These are phyloP conservation scores for Gossypium rotundifolium DNA, from an alignment of 345 rosid genomes.

Conservation along the genomic window DNA sequence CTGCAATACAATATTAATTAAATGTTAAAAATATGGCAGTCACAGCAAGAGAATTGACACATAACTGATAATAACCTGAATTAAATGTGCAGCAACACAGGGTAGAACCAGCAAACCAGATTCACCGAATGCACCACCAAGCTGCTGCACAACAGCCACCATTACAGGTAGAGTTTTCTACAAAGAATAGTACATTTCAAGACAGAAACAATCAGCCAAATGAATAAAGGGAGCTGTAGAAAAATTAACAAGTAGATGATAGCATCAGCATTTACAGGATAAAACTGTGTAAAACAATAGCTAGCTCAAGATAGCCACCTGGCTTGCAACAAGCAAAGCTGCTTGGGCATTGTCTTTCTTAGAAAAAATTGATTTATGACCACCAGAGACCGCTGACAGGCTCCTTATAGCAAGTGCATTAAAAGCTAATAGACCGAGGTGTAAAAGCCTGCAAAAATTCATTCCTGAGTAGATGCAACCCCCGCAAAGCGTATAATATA, in stretches of 20 bases:
- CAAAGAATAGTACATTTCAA: background rate
- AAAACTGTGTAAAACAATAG: background rate
- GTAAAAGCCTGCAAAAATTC: slow-evolving; percentile 48
- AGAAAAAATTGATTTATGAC: slow-evolving; percentile 38
- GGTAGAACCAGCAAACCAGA: slow-evolving; percentile 86
- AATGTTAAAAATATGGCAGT: slow-evolving; percentile 4
- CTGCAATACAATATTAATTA: slow-evolving; percentile 19
- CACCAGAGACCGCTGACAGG: slow-evolving; percentile 49
- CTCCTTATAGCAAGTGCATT: slow-evolving; percentile 48
- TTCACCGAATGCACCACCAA: slow-evolving; percentile 82
- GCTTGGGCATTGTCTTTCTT: slow-evolving; percentile 63
- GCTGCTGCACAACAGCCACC: slow-evolving; percentile 84
- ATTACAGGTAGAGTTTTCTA: slow-evolving; percentile 87
- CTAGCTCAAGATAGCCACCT: slow-evolving; percentile 26
- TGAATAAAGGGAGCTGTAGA: background rate
- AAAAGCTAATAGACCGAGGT: slow-evolving; percentile 56
- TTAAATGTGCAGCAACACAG: slow-evolving; percentile 82
- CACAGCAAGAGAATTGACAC: background rate
- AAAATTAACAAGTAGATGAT: background rate
- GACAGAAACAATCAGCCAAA: background rate
- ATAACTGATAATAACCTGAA: slow-evolving; percentile 45
- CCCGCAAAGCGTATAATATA: background rate
- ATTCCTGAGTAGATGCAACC: slow-evolving; percentile 12
- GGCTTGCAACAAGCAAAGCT: slow-evolving; percentile 73
- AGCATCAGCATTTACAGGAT: background rate